Evolutionary conservation across 768 basidiomycete species (phyloP), one percentile per base, ranked within the genome.

Genomic region (Panaeolus papilionaceus): DNA sequence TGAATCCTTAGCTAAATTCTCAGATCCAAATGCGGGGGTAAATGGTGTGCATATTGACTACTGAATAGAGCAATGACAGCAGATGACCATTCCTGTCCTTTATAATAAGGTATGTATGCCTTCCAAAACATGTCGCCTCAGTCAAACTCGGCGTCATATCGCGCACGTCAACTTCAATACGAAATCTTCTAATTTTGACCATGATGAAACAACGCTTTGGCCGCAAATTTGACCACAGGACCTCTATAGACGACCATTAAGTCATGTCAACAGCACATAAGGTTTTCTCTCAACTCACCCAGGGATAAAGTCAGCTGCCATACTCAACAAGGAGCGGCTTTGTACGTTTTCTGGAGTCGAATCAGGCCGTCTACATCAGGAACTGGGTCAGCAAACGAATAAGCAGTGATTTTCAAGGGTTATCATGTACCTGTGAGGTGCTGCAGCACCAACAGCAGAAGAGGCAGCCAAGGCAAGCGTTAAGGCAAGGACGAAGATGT

Each of bases 401-500:
- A 23, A 23, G 3, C 49, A 12, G 20, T 10, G 23, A 26, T 51
- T 7, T 51, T 28, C 16, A 18, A 23, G 20, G 14, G 14, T 58
- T 9, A 18, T 18, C 18, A 47, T 10, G 1, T 58, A 58, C 54
- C 54, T 16, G 54, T 28, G 26, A 28, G 28, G 12, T 33, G 33
- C 37, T 11, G 54, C 10, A 14, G 54, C 54, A 14, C 18, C 66
- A 23, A 51, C 40, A 38, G 23, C 37, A 38, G 44, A 47, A 51
- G 38, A 49, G 11, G 23, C 12, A 18, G 49, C 45, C 16, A 58
- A 23, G 7, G 64, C 64, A n/a, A 49, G 64, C 10, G 67, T 67
- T 7, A 70, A 62, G 9, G 62, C 67, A 40, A 64, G 39, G 40
- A 67, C 42, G 33, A 70, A 38, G 40, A 44, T 44, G 42, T 68